Evolutionary conservation across 2,329 filamentous ascomycete genomes (phyloP).

Genomic region (Fusarium praegraminearum): DNA sequence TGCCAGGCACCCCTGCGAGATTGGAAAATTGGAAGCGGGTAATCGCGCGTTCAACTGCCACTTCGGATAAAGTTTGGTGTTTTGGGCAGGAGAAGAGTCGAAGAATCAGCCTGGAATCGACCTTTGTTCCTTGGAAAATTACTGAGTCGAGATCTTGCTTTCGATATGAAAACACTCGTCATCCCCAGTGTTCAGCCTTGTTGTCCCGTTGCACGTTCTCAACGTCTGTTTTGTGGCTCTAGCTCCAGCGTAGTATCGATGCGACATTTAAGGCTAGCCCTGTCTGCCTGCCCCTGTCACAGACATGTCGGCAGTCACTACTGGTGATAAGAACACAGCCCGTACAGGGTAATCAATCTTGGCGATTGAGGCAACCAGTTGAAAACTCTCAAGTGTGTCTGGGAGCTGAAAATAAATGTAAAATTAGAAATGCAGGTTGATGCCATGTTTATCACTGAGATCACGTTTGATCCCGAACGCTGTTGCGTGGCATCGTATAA

Average conservation of each 20-base stretch:
- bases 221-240: not conserved
- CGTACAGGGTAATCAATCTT: not conserved
- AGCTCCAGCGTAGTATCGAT: not conserved
- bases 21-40: not conserved
- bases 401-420: not conserved
- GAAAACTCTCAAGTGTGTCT: no score
- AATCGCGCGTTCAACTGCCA: not conserved
- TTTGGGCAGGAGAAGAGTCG: not conserved
- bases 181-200: not conserved
- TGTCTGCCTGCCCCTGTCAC: not conserved
- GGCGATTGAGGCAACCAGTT: not conserved
- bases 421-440: not conserved
- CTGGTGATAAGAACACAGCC: not conserved
- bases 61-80: not conserved
- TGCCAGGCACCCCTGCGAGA: slow-evolving; percentile 10
- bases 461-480: not conserved
- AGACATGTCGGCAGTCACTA: not conserved
- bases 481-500: not conserved
- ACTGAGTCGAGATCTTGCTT: accelerated
- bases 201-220: not conserved
- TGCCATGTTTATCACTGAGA: not conserved
- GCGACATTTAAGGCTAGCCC: slow-evolving; percentile 7
- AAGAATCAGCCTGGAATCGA: not conserved
- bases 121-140: not conserved
- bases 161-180: no score